These are phyloP conservation scores for Coleophoma eucalyptorum DNA, from an alignment of 2,329 filamentous ascomycete species.

Conservation along the genomic window DNA sequence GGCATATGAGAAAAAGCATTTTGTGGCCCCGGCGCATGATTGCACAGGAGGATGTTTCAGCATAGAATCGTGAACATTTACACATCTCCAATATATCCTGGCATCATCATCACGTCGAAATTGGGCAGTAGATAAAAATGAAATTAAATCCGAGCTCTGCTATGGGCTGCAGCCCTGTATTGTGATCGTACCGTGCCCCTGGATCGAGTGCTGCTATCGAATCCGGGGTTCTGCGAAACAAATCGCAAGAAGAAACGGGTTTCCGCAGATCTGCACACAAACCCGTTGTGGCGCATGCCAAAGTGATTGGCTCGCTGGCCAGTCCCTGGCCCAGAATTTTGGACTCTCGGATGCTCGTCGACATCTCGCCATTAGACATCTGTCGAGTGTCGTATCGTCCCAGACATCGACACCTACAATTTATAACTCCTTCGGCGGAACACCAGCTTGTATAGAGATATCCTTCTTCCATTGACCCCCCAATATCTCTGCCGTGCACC, in stretches of 20 bases:
- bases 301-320: background rate
- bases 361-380: conserved; percentile 2
- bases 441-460: no score
- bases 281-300: background rate
- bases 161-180: no score
- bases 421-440: no score
- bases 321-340: background rate
- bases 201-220: background rate
- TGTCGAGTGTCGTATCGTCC: no score
- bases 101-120: no score
- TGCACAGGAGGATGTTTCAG: background rate
- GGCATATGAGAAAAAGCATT: background rate
- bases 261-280: background rate
- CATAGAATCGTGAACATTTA: no score
- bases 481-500: conserved; percentile 1
- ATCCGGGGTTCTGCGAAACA: background rate
- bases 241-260: background rate
- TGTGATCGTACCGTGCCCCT: background rate
- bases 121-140: no score
- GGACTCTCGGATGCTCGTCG: background rate
- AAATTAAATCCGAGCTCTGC: no score
- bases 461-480: no score
- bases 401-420: no score
- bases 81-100: no score
- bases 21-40: background rate